Percentiles rank a stretch among this genome's conserved stretches.
These are phyloP conservation scores for Cordyceps javanica DNA, from an alignment of 2,329 filamentous ascomycete genomes.

Conservation along the genomic window DNA sequence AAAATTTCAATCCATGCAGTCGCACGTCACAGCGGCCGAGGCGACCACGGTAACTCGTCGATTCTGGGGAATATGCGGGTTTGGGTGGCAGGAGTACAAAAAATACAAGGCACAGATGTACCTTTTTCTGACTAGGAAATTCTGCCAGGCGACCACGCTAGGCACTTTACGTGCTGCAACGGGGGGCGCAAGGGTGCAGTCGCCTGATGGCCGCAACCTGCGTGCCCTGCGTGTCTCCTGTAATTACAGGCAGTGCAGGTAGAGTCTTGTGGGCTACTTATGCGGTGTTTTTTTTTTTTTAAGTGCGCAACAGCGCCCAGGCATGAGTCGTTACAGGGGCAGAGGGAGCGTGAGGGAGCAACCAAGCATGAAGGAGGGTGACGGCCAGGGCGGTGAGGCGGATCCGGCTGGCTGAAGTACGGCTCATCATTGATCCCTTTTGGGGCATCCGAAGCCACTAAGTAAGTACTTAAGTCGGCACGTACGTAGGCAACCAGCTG, in stretches of 20 bases:
- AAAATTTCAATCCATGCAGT: constrained; percentile 12
- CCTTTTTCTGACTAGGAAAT: background rate
- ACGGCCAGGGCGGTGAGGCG: constrained; percentile 9
- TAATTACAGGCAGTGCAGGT: background rate
- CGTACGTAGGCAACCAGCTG: no score
- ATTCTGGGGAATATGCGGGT: constrained; percentile 13
- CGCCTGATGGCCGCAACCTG: no score
- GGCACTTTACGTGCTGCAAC: background rate
- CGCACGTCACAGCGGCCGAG: constrained; percentile 8
- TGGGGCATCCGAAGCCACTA: constrained; percentile 9
- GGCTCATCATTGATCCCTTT: constrained; percentile 12
- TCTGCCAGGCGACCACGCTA: constrained; percentile 2
- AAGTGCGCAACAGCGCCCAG: background rate
- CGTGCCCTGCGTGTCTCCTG: no score
- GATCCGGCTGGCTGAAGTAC: constrained; percentile 10
- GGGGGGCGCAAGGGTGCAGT: no score
- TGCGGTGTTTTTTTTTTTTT: background rate
- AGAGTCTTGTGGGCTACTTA: background rate
- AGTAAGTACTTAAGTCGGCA: no score
- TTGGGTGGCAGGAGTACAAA: constrained; percentile 8
- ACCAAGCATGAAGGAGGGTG: no score
- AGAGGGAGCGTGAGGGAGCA: background rate
- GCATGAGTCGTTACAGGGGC: background rate
- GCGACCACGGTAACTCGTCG: constrained; percentile 7
- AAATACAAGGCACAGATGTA: constrained; percentile 6